These are phyloP conservation scores for Taphrina sp. DNA, from an alignment of 1,139 yeast genomes.

Conservation along the genomic window DNA sequence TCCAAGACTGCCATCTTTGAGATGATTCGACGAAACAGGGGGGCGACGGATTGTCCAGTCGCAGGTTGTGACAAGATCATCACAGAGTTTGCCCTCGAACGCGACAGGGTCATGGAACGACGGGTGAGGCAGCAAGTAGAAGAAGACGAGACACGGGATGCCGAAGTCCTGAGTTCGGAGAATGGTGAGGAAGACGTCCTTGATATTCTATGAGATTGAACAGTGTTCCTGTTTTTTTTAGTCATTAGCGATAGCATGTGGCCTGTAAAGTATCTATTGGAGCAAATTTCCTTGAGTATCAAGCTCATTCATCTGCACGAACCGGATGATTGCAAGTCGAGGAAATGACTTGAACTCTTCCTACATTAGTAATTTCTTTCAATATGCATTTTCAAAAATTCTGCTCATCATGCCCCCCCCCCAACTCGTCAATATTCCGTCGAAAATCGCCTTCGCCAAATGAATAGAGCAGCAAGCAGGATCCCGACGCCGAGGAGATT, in stretches of 20 bases:
- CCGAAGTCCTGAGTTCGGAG: slow-evolving; percentile 9
- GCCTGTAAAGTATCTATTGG: too few relatives aligned
- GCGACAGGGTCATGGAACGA: slow-evolving; percentile 17
- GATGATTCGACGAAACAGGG: slow-evolving; percentile 17
- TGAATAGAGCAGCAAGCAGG: slow-evolving; percentile 8
- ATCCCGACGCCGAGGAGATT: slow-evolving; percentile 24
- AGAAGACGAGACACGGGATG: slow-evolving; percentile 11
- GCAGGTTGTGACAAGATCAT: slow-evolving; percentile 16
- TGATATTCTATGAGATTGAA: background rate
- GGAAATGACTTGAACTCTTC: too few relatives aligned
- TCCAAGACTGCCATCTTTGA: slow-evolving; percentile 36
- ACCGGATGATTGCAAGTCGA: too few relatives aligned
- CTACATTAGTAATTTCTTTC: too few relatives aligned
- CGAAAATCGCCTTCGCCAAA: slow-evolving; percentile 29
- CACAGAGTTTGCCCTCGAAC: background rate
- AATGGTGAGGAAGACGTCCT: background rate
- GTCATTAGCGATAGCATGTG: too few relatives aligned
- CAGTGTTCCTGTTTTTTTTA: too few relatives aligned
- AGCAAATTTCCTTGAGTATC: too few relatives aligned
- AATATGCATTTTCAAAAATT: too few relatives aligned
- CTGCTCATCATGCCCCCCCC: too few relatives aligned
- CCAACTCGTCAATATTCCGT: background rate
- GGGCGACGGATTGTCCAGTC: slow-evolving; percentile 18
- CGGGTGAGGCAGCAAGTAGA: slow-evolving; percentile 12
- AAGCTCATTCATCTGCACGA: too few relatives aligned